These are phyloP conservation scores for Lyophyllum shimeji DNA, from an alignment of 768 basidiomycete species.

Conservation along the genomic window DNA sequence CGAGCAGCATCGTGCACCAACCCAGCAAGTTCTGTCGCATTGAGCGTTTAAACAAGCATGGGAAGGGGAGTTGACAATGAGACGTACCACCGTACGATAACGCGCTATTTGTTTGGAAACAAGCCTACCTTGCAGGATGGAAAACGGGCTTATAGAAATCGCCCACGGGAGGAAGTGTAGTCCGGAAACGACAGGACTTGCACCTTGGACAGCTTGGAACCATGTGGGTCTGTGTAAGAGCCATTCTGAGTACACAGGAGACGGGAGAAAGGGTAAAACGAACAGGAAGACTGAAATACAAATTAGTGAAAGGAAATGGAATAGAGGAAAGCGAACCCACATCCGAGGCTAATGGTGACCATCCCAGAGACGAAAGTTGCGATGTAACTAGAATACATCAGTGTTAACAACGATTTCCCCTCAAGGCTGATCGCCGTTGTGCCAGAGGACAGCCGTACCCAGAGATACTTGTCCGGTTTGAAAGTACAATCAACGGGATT, in stretches of 20 bases:
- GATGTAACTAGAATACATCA: not conserved
- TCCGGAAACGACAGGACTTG: constrained; percentile 33
- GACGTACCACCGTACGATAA: constrained; percentile 23
- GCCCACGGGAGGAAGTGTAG: constrained; percentile 32
- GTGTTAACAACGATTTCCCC: not conserved
- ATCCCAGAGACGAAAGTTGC: constrained; percentile 6
- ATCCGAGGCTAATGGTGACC: constrained; percentile 9
- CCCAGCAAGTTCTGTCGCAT: constrained; percentile 1
- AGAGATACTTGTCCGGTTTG: constrained; percentile 9
- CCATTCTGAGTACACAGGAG: not conserved
- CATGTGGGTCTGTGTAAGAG: constrained; percentile 1
- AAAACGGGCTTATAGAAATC: constrained; percentile 32
- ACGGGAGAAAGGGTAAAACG: not conserved
- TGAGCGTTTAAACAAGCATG: not conserved
- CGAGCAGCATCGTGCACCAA: constrained; percentile 30
- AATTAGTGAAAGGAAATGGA: not conserved
- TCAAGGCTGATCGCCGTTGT: not conserved
- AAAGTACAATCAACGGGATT: not conserved
- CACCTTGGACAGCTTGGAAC: constrained; percentile 38
- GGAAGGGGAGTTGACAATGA: constrained; percentile 12
- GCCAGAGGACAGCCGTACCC: not conserved
- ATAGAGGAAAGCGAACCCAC: not conserved
- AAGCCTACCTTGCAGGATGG: constrained; percentile 34
- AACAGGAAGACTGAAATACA: not conserved
- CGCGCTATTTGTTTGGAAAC: constrained; percentile 22